phyloP scores from a whole-genome alignment of 768 basidiomycete species.

The Leucosporidium scottii region DNA sequence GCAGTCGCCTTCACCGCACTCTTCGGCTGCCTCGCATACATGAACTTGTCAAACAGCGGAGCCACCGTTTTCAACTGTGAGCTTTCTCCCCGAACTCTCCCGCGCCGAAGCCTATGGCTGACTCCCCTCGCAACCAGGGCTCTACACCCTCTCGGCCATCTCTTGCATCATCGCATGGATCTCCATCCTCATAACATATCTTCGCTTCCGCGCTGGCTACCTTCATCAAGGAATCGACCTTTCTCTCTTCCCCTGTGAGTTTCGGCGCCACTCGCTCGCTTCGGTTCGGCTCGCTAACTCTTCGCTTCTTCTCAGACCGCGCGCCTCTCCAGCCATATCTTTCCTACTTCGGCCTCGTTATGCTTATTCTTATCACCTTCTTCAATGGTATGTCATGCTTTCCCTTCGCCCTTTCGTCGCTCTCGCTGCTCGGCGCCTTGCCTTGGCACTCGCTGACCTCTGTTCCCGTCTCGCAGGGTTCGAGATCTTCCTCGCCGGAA shows the following conservation, averaged over 20 bases:
- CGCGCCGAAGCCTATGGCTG: no score
- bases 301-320: no score
- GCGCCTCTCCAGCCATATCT: no score
- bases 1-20: constrained; percentile 61
- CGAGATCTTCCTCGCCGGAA: not conserved
- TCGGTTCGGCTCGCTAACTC: no score
- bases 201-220: not conserved
- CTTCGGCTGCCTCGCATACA: constrained; percentile 60
- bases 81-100: no score
- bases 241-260: constrained; percentile 31
- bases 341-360: no score
- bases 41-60: constrained; percentile 64
- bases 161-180: not conserved
- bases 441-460: not conserved
- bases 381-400: no score
- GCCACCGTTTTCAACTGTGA: constrained; percentile 43
- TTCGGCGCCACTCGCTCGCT: no score
- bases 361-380: no score
- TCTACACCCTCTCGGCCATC: not conserved
- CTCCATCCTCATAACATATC: no score
- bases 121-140: no score
- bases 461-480: not conserved
- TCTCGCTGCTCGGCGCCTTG: not conserved
- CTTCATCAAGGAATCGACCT: constrained; percentile 47
- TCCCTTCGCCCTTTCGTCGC: no score